Base-by-base conservation (phyloP, 2,329 filamentous ascomycete species). In the Ambrosiella xylebori region DNA sequence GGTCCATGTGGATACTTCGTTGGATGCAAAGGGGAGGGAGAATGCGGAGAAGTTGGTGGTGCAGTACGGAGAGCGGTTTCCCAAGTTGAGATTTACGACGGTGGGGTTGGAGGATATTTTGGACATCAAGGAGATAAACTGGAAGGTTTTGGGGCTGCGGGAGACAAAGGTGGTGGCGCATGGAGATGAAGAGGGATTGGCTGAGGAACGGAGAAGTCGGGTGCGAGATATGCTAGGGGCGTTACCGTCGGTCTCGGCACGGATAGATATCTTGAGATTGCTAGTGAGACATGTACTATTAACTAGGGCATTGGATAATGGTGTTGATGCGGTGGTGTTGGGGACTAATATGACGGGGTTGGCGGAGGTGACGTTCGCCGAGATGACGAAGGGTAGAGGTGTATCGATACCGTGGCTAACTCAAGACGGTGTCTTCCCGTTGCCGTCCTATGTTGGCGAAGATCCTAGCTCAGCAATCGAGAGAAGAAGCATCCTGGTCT, bases 301-400 rank as follows among this genome's bases (percentile, higher is more conserved):
- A 55, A 72, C 79, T 50, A 73, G 80, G 50, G 86, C 86, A 8
- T 75, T 78, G 61, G 68, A 72, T 13, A 71, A 76, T 36, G 71
- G 66, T 11, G 93, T 83, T 67, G 79, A 84, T 62, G 82, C 81
- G 11, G 76, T 97, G 47, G 71, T 97, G 1, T 84, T 93, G 69
- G 90, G 87, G 19, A 84, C 91, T 70, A 94, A 82, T 63, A 95
- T 93, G 17, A 96, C 89, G 4, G 80, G 83, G 13, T 80, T 98
- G 37, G 91, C 93, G 3, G 88, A 91, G 63, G 82, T 88, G 65
- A 87, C 88, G 0, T 79, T 98, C 12, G 77, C 88, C 6, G 88
- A 93, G 70, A 89, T 91, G 1, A 89, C 91, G 27, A 96, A 95
- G 70, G 93, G 93, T 1, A 79, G 91, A 54, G 93, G 91, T 0